Conservation (phyloP, 257 asterid genomes). For the Gentiana dahurica region DNA sequence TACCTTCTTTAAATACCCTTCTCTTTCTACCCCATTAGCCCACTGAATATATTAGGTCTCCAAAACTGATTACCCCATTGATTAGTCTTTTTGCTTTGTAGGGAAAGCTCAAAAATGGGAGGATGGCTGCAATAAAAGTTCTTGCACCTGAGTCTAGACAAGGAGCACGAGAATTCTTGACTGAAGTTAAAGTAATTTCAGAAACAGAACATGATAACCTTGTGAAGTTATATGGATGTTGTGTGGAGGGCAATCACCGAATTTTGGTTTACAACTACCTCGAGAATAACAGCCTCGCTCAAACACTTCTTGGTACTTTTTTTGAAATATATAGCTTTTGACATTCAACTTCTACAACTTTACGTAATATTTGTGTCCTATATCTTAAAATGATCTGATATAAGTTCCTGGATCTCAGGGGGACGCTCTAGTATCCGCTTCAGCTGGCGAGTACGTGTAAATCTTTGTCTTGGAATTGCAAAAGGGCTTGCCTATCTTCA, state of each 20-base stretch:
- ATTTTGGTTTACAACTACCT: slow-evolving; percentile 90
- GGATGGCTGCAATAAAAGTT: slow-evolving; percentile 88
- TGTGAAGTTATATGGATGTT: slow-evolving; percentile 88
- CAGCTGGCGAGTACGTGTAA: slow-evolving; percentile 59
- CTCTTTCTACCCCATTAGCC: too few species aligned
- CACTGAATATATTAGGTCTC: not conserved
- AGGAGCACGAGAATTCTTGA: slow-evolving; percentile 80
- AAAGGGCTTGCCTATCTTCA: slow-evolving; percentile 87
- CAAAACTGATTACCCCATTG: slow-evolving; percentile 2
- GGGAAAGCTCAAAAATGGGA: slow-evolving; percentile 74
- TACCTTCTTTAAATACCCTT: not conserved
- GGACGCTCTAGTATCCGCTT: slow-evolving; percentile 37
- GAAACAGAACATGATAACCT: slow-evolving; percentile 71
- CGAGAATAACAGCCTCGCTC: slow-evolving; percentile 82
- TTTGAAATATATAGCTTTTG: not conserved
- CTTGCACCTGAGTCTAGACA: slow-evolving; percentile 75
- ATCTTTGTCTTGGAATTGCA: slow-evolving; percentile 72
- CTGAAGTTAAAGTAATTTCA: slow-evolving; percentile 83
- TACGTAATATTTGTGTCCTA: too few species aligned
- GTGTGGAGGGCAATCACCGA: slow-evolving; percentile 71
- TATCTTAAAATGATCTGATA: too few species aligned
- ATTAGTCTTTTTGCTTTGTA: slow-evolving; percentile 14
- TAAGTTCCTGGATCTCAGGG: slow-evolving; percentile 25
- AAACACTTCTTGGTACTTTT: slow-evolving; percentile 69
- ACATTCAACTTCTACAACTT: not conserved